These are phyloP conservation scores for Sporobolomyces phaffii DNA, from an alignment of 768 basidiomycete genomes.

Conservation along the genomic window DNA sequence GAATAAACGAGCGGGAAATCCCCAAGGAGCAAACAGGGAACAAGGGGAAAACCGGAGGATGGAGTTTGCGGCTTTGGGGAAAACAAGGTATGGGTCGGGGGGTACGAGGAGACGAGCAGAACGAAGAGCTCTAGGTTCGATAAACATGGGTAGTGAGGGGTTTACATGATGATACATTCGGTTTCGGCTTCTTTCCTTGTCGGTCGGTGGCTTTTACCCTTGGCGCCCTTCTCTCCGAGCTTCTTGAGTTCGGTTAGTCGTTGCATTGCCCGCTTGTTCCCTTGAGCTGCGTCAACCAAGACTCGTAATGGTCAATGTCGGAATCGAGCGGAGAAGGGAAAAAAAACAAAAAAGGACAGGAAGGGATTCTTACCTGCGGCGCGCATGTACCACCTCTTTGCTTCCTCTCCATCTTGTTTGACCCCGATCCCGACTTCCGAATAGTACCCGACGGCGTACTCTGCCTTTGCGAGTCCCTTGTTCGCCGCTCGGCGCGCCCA, in stretches of 20 bases:
- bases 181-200: slow-evolving; percentile 89
- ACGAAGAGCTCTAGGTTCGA: no score
- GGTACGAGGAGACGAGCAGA: no score
- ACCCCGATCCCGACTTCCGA: slow-evolving; percentile 96
- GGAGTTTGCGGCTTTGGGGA: not conserved
- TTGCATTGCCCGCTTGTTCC: slow-evolving; percentile 96
- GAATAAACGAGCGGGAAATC: not conserved
- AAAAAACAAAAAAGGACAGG: not conserved
- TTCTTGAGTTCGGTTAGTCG: slow-evolving; percentile 92
- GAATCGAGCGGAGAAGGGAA: not conserved
- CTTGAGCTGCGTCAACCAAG: slow-evolving; percentile 53
- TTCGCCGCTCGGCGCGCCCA: slow-evolving; percentile 96
- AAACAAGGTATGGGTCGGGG: no score
- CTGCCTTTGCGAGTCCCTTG: slow-evolving; percentile 91
- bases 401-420: slow-evolving; percentile 89
- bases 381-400: slow-evolving; percentile 98
- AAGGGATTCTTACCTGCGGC: slow-evolving; percentile 70
- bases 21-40: not conserved
- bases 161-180: slow-evolving; percentile 64
- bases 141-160: no score
- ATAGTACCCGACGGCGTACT: slow-evolving; percentile 92
- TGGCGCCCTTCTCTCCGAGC: slow-evolving; percentile 53
- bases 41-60: not conserved
- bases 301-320: not conserved
- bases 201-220: slow-evolving; percentile 70